phyloP scores from a whole-genome alignment of 75 land plant species.

The Gnetum montanum region DNA sequence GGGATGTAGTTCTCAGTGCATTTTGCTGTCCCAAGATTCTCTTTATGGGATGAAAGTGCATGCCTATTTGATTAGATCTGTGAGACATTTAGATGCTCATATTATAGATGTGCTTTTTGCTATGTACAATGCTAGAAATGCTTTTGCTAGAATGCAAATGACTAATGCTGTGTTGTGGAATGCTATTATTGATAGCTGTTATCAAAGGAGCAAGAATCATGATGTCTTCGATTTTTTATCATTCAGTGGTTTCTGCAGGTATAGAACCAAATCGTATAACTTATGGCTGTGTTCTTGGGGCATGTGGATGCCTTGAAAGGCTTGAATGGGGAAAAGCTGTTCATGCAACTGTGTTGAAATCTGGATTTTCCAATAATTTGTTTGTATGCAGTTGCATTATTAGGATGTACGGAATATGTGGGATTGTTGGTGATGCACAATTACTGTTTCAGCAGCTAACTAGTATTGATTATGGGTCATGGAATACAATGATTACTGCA shows the following conservation, averaged over 20 bases:
- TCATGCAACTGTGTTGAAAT: not conserved
- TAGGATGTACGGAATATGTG: constrained; percentile 1
- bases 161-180: constrained; percentile 11
- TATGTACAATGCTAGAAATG: constrained; percentile 16
- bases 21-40: not conserved
- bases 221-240: constrained; percentile 2
- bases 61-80: constrained; percentile 1
- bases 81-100: not conserved
- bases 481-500: constrained; percentile 1
- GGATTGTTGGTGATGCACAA: not conserved
- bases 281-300: not conserved
- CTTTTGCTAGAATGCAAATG: constrained; percentile 7
- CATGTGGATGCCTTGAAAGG: not conserved
- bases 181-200: constrained; percentile 13
- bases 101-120: constrained; percentile 11
- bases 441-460: not conserved
- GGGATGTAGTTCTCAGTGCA: constrained; percentile 2
- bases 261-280: not conserved
- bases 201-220: not conserved
- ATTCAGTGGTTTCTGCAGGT: not conserved
- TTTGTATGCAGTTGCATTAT: not conserved
- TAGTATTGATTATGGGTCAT: not conserved
- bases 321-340: not conserved
- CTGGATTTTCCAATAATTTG: not conserved
- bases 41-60: constrained; percentile 9